Evolutionary conservation across 345 rosid genomes (phyloP).

Genomic region (Euphorbia tirucalli): DNA sequence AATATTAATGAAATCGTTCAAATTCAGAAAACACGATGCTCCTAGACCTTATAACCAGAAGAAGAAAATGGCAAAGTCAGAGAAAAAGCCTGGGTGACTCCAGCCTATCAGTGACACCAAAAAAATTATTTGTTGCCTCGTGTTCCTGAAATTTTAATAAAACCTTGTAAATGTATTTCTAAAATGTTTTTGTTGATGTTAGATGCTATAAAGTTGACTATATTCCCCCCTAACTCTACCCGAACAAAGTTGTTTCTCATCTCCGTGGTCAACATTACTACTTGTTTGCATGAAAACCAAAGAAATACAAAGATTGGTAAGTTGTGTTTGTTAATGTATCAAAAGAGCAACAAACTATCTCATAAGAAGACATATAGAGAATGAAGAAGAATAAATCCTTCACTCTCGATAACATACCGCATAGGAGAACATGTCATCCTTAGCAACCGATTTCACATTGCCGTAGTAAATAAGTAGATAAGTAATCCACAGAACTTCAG

Average conservation of each 20-base stretch:
- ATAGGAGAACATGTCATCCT: constrained; percentile 62
- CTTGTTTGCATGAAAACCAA: background rate
- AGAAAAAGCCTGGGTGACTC: background rate
- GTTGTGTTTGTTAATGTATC: background rate
- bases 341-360: constrained; percentile 1
- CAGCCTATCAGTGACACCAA: background rate
- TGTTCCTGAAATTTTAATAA: background rate
- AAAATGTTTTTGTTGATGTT: background rate
- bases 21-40: background rate
- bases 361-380: background rate
- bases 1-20: background rate
- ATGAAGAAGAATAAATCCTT: background rate
- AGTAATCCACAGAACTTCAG: constrained; percentile 76
- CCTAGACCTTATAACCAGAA: background rate
- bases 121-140: background rate
- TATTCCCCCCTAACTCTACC: background rate
- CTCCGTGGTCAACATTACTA: background rate
- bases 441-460: constrained; percentile 39
- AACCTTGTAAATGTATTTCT: background rate
- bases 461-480: constrained; percentile 67
- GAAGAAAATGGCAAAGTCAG: background rate
- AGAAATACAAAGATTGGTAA: background rate
- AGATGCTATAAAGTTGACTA: background rate
- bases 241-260: background rate
- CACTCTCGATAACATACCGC: constrained; percentile 51